These are phyloP conservation scores for Leccinum fallax DNA, from an alignment of 1,284 basidiomycete species.

Conservation along the genomic window DNA sequence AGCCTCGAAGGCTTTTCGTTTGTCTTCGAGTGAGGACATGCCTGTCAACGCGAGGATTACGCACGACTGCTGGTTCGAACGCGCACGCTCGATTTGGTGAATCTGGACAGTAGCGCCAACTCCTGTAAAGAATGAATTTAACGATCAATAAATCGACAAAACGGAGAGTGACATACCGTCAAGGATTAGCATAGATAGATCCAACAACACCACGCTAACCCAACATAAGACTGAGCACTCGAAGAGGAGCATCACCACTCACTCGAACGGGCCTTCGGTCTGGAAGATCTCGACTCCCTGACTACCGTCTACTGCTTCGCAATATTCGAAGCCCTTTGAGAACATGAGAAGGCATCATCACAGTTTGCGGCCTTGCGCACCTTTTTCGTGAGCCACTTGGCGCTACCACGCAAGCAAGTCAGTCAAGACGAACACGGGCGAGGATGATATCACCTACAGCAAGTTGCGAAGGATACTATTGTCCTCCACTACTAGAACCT, in stretches of 20 bases:
- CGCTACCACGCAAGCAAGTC: slow-evolving; percentile 45
- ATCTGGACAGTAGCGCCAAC: slow-evolving; percentile 86
- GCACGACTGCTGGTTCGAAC: slow-evolving; percentile 41
- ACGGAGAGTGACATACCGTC: slow-evolving; percentile 57
- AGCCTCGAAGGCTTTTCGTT: slow-evolving; percentile 86
- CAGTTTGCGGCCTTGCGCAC: slow-evolving; percentile 31
- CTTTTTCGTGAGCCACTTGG: slow-evolving; percentile 81
- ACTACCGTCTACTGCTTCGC: slow-evolving; percentile 82
- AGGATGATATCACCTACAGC: slow-evolving; percentile 49
- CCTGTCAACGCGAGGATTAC: slow-evolving; percentile 92
- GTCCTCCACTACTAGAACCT: slow-evolving; percentile 83
- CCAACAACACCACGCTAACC: slow-evolving; percentile 78
- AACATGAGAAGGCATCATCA: slow-evolving; percentile 11
- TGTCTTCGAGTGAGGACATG: slow-evolving; percentile 91
- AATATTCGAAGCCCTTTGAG: slow-evolving; percentile 70
- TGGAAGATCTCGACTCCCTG: slow-evolving; percentile 83
- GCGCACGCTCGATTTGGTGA: slow-evolving; percentile 71
- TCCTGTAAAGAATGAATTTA: slow-evolving; percentile 42
- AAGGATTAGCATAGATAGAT: slow-evolving; percentile 91
- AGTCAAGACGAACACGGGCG: slow-evolving; percentile 3
- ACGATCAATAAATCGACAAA: neutral
- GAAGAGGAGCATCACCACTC: slow-evolving; percentile 35
- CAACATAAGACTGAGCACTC: slow-evolving; percentile 13
- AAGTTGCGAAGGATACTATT: slow-evolving; percentile 75
- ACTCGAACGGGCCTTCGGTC: slow-evolving; percentile 75